Evolutionary conservation across 2,329 filamentous ascomycete genomes (phyloP).

Genomic region (Diaporthe citrichinensis): DNA sequence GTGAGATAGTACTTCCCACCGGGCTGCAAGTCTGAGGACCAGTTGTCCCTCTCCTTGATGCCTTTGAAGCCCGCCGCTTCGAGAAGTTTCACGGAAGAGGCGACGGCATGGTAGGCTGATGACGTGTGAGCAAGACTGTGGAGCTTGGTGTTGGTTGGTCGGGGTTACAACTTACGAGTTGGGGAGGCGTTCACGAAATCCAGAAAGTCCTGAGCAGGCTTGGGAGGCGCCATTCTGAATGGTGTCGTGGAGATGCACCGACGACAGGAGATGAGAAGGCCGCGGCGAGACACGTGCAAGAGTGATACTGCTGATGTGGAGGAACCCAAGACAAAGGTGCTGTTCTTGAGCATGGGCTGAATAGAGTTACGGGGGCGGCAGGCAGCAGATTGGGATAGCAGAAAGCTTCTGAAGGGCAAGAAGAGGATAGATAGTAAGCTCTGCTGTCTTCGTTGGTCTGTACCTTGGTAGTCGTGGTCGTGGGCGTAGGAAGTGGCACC

Average conservation of each 20-base stretch:
- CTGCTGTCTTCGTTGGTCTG: not conserved
- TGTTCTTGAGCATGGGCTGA: conserved; percentile 36
- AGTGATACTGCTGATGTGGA: conserved; percentile 3
- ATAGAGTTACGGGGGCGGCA: not conserved
- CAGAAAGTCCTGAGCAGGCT: conserved; percentile 34
- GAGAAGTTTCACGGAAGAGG: conserved; percentile 81
- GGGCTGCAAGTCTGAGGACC: conserved; percentile 83
- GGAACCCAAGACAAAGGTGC: conserved; percentile 14
- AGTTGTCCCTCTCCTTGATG: conserved; percentile 92
- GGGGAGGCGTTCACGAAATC: conserved; percentile 36
- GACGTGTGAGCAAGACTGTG: not conserved
- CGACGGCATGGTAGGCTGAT: conserved; percentile 95
- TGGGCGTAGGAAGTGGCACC: not conserved
- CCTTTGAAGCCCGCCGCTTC: conserved; percentile 87
- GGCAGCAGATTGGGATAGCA: not conserved
- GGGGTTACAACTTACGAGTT: conserved; percentile 41
- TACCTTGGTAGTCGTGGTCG: not conserved
- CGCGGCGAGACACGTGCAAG: not conserved
- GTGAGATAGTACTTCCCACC: conserved; percentile 98
- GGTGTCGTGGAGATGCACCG: conserved; percentile 39
- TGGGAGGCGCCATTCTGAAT: conserved; percentile 43
- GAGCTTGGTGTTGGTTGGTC: not conserved
- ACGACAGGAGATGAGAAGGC: not conserved
- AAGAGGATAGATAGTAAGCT: not conserved
- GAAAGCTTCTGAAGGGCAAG: not conserved